Percentiles rank a stretch among this genome's conserved stretches.
These are phyloP conservation scores for Capsaspora owczarzaki DNA, from an alignment of 78 protist species.

Conservation along the genomic window DNA sequence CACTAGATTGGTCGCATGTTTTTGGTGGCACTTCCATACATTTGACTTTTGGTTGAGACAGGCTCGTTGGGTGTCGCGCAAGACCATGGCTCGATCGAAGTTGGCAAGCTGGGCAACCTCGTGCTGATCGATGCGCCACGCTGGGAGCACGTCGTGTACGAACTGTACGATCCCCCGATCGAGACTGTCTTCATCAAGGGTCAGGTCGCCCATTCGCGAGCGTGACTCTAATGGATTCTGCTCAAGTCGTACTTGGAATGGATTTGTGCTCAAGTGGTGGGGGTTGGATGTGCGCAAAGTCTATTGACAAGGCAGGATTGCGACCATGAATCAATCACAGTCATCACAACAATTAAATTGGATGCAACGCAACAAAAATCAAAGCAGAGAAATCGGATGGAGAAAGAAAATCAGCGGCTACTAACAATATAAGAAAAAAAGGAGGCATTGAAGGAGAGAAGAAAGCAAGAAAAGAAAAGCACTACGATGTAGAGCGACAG, in stretches of 20 bases:
- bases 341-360: background rate
- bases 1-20: too few relatives aligned
- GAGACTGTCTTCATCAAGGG: conserved; percentile 58
- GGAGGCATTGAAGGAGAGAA: too few relatives aligned
- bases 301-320: background rate
- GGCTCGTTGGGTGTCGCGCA: conserved; percentile 45
- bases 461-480: background rate
- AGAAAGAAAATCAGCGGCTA: too few relatives aligned
- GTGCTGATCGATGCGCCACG: conserved; percentile 42
- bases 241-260: too few relatives aligned
- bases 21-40: too few relatives aligned
- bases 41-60: too few relatives aligned
- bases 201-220: conserved; percentile 21
- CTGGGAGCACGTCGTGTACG: conserved; percentile 82
- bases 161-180: conserved; percentile 69
- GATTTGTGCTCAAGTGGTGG: too few relatives aligned
- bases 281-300: too few relatives aligned
- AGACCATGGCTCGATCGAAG: conserved; percentile 65
- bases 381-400: background rate
- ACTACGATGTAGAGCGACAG: background rate
- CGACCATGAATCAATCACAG: background rate
- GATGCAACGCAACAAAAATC: background rate
- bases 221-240: background rate
- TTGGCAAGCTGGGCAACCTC: conserved; percentile 63
- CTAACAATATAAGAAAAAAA: too few relatives aligned